Percentiles rank a stretch among this genome's conserved stretches.
Conservation (phyloP, 2,329 filamentous ascomycete species). For the Myriosclerotinia scirpicola region DNA sequence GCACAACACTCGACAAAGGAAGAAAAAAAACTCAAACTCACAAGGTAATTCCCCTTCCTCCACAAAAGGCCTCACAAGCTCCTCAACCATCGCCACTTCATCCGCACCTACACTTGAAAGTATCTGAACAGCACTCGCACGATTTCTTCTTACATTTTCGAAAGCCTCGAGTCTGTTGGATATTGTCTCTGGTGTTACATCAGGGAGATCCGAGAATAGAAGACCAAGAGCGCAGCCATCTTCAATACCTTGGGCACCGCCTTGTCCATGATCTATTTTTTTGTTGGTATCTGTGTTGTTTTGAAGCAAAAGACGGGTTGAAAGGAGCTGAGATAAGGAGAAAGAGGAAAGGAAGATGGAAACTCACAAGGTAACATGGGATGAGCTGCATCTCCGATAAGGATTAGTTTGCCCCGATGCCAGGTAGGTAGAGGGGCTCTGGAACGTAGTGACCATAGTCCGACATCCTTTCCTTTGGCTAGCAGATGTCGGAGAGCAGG, state of each 20-base stretch:
- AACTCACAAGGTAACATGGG: slow-evolving; percentile 57
- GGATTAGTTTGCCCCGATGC: slow-evolving; percentile 53
- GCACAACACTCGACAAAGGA: too few relatives aligned
- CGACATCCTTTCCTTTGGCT: slow-evolving; percentile 18
- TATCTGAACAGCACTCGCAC: slow-evolving; percentile 14
- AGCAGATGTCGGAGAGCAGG: background rate
- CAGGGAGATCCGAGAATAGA: background rate
- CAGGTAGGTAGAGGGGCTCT: slow-evolving; percentile 48
- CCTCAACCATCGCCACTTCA: background rate
- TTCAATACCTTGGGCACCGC: slow-evolving; percentile 64
- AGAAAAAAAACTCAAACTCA: too few relatives aligned
- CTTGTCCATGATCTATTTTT: slow-evolving; percentile 55
- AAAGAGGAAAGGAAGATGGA: background rate
- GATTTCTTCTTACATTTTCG: slow-evolving; percentile 10
- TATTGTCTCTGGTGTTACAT: background rate
- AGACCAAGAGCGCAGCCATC: slow-evolving; percentile 57
- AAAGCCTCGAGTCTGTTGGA: background rate
- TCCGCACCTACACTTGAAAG: slow-evolving; percentile 9
- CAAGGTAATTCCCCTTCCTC: slow-evolving; percentile 4
- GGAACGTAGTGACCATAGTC: slow-evolving; percentile 20
- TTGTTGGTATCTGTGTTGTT: too few relatives aligned
- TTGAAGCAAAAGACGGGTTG: too few relatives aligned
- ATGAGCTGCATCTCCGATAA: slow-evolving; percentile 68
- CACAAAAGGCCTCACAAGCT: background rate
- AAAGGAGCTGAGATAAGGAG: background rate